A percentile compares a stretch with the other conserved stretches of the same genome.
These are phyloP conservation scores for Adansonia grandidieri DNA, from an alignment of 441 rosid species.

Conservation along the genomic window DNA sequence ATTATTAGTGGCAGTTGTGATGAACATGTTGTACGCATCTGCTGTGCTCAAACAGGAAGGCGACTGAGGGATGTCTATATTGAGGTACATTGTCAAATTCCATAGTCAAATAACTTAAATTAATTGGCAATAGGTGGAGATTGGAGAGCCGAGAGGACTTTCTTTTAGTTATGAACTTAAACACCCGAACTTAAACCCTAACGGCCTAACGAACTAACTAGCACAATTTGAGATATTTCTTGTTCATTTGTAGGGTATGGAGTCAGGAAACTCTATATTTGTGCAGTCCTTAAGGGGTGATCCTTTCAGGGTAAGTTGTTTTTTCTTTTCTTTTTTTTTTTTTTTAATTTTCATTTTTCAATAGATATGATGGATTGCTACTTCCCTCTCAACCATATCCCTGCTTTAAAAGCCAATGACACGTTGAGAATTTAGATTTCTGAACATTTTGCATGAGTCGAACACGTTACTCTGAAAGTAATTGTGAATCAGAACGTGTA, in stretches of 20 bases:
- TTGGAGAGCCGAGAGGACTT: neutral
- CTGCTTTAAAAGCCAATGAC: neutral
- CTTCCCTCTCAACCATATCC: neutral
- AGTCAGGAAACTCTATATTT: conserved; percentile 46
- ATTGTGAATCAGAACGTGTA: neutral
- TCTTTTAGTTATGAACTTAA: neutral
- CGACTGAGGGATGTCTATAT: conserved; percentile 55
- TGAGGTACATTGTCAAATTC: conserved; percentile 43
- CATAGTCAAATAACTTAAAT: neutral
- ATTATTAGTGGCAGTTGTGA: conserved; percentile 62
- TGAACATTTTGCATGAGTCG: neutral
- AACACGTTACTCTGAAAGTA: neutral
- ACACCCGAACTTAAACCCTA: neutral
- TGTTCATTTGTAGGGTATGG: conserved; percentile 43
- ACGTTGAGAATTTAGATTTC: neutral
- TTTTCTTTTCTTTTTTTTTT: neutral
- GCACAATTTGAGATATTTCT: conserved; percentile 17
- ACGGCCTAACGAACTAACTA: neutral
- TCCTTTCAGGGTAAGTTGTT: conserved; percentile 55
- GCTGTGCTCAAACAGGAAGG: conserved; percentile 63
- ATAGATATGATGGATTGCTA: neutral
- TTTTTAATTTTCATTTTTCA: neutral
- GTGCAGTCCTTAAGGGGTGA: conserved; percentile 68
- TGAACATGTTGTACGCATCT: conserved; percentile 53
- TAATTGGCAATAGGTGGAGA: neutral